These are phyloP conservation scores for Primulina tabacum DNA, from an alignment of 257 asterid species.

Conservation along the genomic window DNA sequence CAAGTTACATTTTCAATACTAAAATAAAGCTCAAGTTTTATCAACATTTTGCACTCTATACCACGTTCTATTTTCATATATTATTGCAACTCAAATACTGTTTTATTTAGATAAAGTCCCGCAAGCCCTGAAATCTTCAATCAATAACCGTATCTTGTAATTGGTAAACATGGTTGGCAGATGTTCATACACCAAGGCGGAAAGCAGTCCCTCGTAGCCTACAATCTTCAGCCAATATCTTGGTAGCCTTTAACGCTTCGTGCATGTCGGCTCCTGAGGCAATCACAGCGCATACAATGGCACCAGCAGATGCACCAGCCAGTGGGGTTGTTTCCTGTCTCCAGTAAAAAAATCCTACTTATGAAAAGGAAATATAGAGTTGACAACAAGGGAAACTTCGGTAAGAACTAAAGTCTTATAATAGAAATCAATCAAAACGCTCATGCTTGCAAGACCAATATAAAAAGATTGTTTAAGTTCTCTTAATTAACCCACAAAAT, in stretches of 20 bases:
- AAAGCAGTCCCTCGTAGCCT: constrained; percentile 93
- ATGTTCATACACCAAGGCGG: constrained; percentile 79
- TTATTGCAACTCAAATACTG: background rate
- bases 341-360: constrained; percentile 6
- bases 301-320: constrained; percentile 99
- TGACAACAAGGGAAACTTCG: background rate
- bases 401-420: background rate
- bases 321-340: constrained; percentile 85
- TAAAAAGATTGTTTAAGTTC: background rate
- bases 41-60: no score
- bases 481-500: no score
- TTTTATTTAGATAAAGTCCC: constrained; percentile 4
- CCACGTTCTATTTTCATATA: no score
- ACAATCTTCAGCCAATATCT: constrained; percentile 82
- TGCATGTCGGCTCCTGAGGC: constrained; percentile 93
- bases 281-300: constrained; percentile 87
- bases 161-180: background rate
- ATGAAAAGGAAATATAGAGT: background rate
- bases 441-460: background rate
- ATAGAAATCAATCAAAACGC: background rate
- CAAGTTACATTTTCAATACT: background rate
- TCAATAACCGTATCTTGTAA: background rate
- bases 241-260: constrained; percentile 80
- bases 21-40: background rate
- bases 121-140: constrained; percentile 3